Conservation (phyloP, 768 basidiomycete species). For the Flagelloscypha sp. region DNA sequence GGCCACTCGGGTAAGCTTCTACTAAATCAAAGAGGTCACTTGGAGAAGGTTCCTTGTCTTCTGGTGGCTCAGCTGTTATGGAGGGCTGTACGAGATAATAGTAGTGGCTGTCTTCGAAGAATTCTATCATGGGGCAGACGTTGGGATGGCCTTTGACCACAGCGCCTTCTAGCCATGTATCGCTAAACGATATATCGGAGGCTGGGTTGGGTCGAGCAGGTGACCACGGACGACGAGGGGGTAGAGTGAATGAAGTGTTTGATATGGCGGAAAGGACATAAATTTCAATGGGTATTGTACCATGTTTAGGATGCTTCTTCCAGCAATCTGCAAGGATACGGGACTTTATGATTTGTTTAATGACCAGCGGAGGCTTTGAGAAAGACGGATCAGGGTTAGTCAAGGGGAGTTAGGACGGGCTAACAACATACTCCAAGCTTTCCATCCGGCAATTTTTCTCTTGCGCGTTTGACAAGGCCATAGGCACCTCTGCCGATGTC, state of each 20-base stretch:
- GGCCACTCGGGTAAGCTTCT: constrained; percentile 78
- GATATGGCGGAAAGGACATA: constrained; percentile 90
- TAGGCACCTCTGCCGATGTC: constrained; percentile 95
- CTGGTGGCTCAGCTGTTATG: constrained; percentile 49
- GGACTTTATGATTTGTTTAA: constrained; percentile 98
- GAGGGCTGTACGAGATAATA: constrained; percentile 91
- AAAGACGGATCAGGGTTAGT: too few relatives aligned
- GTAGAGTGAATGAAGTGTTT: constrained; percentile 70
- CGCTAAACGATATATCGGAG: constrained; percentile 7
- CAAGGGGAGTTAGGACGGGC: constrained; percentile 7
- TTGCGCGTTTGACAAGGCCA: constrained; percentile 85
- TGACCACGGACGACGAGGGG: constrained; percentile 76
- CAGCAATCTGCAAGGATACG: constrained; percentile 98
- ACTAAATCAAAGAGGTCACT: constrained; percentile 95
- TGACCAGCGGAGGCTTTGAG: constrained; percentile 74
- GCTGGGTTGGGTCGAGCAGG: constrained; percentile 42
- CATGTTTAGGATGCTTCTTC: constrained; percentile 93
- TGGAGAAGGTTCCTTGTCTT: constrained; percentile 45
- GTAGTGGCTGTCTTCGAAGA: constrained; percentile 93
- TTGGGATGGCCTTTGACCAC: constrained; percentile 87
- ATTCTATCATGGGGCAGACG: constrained; percentile 90
- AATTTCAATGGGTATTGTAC: constrained; percentile 97
- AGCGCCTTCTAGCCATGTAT: constrained; percentile 58
- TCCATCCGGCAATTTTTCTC: constrained; percentile 69
- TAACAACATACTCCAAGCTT: constrained; percentile 57